phyloP scores from a whole-genome alignment of 345 rosid genomes.

The Corymbia maculata region DNA sequence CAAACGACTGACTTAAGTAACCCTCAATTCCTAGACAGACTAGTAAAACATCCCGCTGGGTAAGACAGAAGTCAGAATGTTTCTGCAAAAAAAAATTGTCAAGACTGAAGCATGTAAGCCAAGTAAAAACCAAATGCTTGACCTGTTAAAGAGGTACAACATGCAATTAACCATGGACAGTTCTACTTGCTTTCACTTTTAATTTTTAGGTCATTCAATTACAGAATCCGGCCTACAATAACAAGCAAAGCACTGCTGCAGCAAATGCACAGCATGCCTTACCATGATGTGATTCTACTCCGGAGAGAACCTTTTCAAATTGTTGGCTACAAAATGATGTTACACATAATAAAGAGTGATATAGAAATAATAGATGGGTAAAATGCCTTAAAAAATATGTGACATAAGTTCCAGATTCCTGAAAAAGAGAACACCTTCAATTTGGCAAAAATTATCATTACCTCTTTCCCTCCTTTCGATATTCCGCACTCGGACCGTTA shows the following conservation, averaged over 20 bases:
- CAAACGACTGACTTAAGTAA: neutral
- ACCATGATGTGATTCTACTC: neutral
- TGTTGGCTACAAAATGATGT: neutral
- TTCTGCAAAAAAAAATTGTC: neutral
- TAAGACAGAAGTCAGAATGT: neutral
- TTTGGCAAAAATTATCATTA: slow-evolving; percentile 5
- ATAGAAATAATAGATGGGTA: neutral
- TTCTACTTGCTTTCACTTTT: neutral
- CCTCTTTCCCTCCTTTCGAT: slow-evolving; percentile 98
- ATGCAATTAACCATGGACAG: neutral
- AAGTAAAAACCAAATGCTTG: neutral
- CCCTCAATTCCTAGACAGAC: neutral
- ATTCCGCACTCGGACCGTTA: slow-evolving; percentile 69
- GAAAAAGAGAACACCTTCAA: neutral
- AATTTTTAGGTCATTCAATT: neutral
- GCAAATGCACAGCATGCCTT: neutral
- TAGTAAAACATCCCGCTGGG: neutral
- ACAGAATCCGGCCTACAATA: neutral
- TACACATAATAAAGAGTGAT: neutral
- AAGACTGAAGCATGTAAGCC: neutral
- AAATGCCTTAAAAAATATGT: neutral
- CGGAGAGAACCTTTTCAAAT: neutral
- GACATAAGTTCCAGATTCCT: neutral
- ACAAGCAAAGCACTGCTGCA: neutral
- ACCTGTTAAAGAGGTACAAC: neutral